A percentile compares a stretch with the other conserved stretches of the same genome.
Evolutionary conservation across 805 yeast genomes (phyloP).

Genomic region (Priceomyces fermenticarens): DNA sequence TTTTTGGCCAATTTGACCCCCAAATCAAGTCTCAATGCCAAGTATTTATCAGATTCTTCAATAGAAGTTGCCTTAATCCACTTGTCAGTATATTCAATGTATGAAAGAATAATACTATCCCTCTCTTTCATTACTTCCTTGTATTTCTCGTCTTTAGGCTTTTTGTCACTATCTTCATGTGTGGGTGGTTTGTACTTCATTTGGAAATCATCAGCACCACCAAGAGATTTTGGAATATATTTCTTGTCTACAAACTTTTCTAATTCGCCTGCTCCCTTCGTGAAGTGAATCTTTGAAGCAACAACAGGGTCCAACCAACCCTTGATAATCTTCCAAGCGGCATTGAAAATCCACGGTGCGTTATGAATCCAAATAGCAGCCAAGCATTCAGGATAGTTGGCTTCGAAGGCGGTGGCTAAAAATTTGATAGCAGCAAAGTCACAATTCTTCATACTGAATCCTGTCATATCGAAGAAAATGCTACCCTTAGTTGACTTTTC

Average conservation of each 20-base stretch:
- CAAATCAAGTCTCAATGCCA: constrained; percentile 51
- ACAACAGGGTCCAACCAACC: constrained; percentile 97
- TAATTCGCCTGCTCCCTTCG: constrained; percentile 68
- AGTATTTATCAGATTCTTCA: constrained; percentile 42
- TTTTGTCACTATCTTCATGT: constrained; percentile 45
- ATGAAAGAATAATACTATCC: constrained; percentile 44
- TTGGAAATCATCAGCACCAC: constrained; percentile 65
- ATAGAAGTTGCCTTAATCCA: constrained; percentile 67
- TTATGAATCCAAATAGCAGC: constrained; percentile 81
- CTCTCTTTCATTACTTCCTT: constrained; percentile 48
- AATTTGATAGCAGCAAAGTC: constrained; percentile 87
- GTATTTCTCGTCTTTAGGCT: constrained; percentile 36
- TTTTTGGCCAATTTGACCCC: constrained; percentile 54
- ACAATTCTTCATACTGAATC: constrained; percentile 81
- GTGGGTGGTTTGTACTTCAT: constrained; percentile 63
- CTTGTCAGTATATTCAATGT: constrained; percentile 58
- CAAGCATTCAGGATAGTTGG: constrained; percentile 89
- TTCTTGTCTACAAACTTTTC: constrained; percentile 55
- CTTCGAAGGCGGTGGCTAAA: constrained; percentile 80
- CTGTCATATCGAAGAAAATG: constrained; percentile 51
- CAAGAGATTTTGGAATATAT: constrained; percentile 66
- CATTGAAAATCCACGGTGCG: constrained; percentile 94
- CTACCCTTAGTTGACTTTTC: constrained; percentile 4
- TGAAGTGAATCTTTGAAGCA: constrained; percentile 84
- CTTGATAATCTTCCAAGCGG: constrained; percentile 87